Evolutionary conservation across 352 stramenopile species (phyloP), one percentile per base, ranked within the genome.

Genomic region (Phytophthora chlamydospora): DNA sequence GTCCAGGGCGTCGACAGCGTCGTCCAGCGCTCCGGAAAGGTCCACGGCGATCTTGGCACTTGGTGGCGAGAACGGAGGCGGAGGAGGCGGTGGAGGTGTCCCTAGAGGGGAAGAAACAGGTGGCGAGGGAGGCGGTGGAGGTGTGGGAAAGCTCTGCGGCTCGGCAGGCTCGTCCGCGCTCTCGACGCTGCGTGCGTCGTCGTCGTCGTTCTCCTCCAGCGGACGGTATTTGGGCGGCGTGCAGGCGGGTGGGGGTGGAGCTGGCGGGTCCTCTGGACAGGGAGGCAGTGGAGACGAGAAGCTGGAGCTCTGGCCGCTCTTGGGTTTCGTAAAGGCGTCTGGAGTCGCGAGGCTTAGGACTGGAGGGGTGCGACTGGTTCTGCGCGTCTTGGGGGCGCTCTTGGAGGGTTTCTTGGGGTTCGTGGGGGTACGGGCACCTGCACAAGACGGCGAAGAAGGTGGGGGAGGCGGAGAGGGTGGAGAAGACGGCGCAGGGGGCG

Each of bases 261-360:
- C 81, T 10, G 79, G 81, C 8, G 62, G 81, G 31, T 91, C 83
- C 49, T 93, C 83, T 8, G 83, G 83, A 58, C 81, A 93, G 4
- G 83, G 83, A 17, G 83, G 83, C 44, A 93, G 59, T 10, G 83
- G 83, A 11, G 83, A 93, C 17, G 81, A 93, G 50, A 91, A 93
- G 41, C 73, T 83, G 41, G 81, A 87, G 63, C 75, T 86, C 10
- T 73, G 64, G n/a, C 36, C 59, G 53, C 69, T 62, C 17, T 65
- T 66, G 11, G 17, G 29, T 24, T 46, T 57, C 13, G 27, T 4
- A 17, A 5, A 36, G 13, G 43, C 41, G 55, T 68, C 56, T 10
- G 42, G 39, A 8, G 44, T 58, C 9, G 56, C 40, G 9, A 57
- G 12, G 16, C 24, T 16, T 14, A 65, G 35, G 0, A 48, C 32